Base-by-base conservation (phyloP, 2,329 filamentous ascomycete genomes). In the Penicillium sp. region DNA sequence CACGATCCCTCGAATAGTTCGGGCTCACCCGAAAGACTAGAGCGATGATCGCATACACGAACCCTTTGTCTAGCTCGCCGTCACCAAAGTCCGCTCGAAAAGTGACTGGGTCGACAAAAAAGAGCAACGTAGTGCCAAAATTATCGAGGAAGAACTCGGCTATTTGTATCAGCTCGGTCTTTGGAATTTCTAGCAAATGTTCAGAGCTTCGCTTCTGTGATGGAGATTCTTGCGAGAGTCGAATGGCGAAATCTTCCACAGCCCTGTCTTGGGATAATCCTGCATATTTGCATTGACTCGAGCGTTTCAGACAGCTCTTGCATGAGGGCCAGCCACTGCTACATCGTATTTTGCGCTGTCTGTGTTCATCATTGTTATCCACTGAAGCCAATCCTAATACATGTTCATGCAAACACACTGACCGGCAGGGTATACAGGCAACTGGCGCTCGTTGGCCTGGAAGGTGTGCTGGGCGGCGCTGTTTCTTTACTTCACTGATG, bases 391-490 rank as follows among this genome's bases (percentile, higher is more conserved):
- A 18, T 18, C 1, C 18, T 18, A 18, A 18, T 18, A 18, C 18
- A 18, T 18, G 18, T 18, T 18, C 18, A 18, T 18, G 18, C 18
- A 18, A 18, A 12, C 18, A 26, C 4, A 32, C 43, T 29, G 9
- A 45, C 43, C 43, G 28, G 18, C 43, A 45, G 9, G 43, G 43
- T 25, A 45, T 45, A 24, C 43, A 45, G 12, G 43, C 43, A 45
- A 45, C 39, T 24, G 43, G 35, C 18, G 43, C 43, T 32, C 43
- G 43, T 32, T 45, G 43, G 27, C 43, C 43, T 1, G 43, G 43
- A 4, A 45, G 35, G 32, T 45, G 43, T 26, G 29, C 35, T n/a
- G 43, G 43, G 29, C 43, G 43, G n/a, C 43, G 43, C 9, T n/a
- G 43, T 18, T 45, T 45, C n/a, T 36, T 45, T 12, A 36, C 29